These are phyloP conservation scores for Solanum aculeatissimum DNA, from an alignment of 305 asterid genomes.

Conservation along the genomic window DNA sequence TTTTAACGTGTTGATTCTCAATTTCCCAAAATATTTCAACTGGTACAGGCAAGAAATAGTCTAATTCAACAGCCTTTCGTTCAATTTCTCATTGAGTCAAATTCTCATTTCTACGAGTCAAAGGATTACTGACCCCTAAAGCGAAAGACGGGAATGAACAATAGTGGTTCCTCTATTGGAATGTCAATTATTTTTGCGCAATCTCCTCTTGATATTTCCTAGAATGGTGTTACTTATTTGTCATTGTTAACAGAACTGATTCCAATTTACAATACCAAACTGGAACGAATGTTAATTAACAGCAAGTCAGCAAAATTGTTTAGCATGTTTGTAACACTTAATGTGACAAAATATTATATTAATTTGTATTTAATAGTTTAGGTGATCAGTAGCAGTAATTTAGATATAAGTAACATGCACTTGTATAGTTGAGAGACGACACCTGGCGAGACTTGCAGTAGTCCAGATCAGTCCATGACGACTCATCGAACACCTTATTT, in stretches of 20 bases:
- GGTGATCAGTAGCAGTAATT: background rate
- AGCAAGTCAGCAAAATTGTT: background rate
- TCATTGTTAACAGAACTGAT: background rate
- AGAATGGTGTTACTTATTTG: background rate
- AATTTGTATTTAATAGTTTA: no score
- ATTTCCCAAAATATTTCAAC: background rate
- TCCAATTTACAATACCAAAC: background rate
- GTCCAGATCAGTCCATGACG: conserved; percentile 78
- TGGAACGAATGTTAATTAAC: background rate
- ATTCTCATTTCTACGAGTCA: background rate
- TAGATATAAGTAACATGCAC: background rate
- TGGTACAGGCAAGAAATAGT: background rate
- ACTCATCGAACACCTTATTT: conserved; percentile 56
- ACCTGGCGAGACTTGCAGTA: conserved; percentile 77
- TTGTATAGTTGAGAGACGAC: background rate
- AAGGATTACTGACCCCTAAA: background rate
- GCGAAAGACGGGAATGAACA: background rate
- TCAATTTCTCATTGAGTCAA: background rate
- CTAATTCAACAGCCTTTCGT: background rate
- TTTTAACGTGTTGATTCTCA: background rate
- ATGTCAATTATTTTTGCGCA: background rate
- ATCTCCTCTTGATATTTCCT: background rate
- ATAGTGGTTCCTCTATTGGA: background rate
- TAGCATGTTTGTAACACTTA: background rate
- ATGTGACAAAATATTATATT: no score